Evolutionary conservation across 2,329 filamentous ascomycete species (phyloP).

Genomic region (Apiospora kogelbergensis): DNA sequence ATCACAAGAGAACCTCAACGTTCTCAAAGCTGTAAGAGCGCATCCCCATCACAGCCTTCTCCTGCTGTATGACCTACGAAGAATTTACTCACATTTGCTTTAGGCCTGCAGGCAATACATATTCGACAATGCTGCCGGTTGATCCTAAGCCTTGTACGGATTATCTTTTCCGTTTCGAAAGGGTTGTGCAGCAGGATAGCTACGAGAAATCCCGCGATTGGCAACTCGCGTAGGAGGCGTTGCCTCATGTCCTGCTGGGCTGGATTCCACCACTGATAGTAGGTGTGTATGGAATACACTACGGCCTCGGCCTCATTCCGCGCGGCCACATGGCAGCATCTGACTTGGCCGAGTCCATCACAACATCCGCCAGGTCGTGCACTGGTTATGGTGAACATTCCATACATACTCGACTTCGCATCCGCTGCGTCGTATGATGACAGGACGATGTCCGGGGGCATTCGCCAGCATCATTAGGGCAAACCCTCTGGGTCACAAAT

Average conservation of each 20-base stretch:
- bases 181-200: background rate
- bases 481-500: background rate
- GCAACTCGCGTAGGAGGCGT: background rate
- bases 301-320: background rate
- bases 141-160: background rate
- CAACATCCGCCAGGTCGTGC: background rate
- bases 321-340: background rate
- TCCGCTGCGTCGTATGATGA: background rate
- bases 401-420: background rate
- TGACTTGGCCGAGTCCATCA: background rate
- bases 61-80: background rate
- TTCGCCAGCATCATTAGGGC: background rate
- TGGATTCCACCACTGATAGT: background rate
- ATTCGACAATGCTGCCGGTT: constrained; percentile 32
- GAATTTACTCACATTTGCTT: constrained; percentile 20
- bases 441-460: background rate
- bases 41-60: background rate
- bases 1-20: constrained; percentile 72
- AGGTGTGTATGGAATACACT: background rate
- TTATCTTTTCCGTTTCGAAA: background rate
- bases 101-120: constrained; percentile 58
- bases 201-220: background rate
- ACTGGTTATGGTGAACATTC: background rate
- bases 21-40: constrained; percentile 59
- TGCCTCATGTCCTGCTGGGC: background rate